Percentiles rank a stretch among this genome's conserved stretches.
phyloP scores from a whole-genome alignment of 2,329 filamentous ascomycete genomes.

The Talaromyces sp. region DNA sequence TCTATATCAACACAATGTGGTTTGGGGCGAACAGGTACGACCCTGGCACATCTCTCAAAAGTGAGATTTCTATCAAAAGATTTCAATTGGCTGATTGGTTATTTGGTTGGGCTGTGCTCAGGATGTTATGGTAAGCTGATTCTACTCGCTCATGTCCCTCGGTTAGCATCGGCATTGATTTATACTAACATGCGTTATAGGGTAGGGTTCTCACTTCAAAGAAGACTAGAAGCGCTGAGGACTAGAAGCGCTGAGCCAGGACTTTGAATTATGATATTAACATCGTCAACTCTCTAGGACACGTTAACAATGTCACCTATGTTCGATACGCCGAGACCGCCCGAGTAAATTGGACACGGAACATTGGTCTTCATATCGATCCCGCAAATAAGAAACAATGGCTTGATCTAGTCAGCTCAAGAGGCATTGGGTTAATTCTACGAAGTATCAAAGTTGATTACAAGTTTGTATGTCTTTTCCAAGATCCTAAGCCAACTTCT shows the following conservation, averaged over 20 bases:
- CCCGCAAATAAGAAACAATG: conserved; percentile 65
- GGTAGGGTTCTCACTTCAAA: conserved; percentile 25
- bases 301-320: conserved; percentile 87
- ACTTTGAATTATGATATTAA: background rate
- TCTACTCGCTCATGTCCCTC: background rate
- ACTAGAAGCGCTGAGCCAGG: too few species aligned
- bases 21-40: conserved; percentile 83
- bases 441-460: conserved; percentile 79
- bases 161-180: background rate
- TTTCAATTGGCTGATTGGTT: background rate
- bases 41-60: background rate
- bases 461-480: conserved; percentile 70
- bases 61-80: background rate
- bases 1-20: conserved; percentile 67
- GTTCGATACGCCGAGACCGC: conserved; percentile 81
- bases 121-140: conserved; percentile 50
- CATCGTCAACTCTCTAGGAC: conserved; percentile 52
- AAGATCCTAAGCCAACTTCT: background rate
- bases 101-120: conserved; percentile 17
- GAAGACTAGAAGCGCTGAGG: too few species aligned
- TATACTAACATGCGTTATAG: conserved; percentile 22
- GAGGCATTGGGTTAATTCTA: conserved; percentile 72
- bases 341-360: conserved; percentile 75
- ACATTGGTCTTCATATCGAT: conserved; percentile 67
- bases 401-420: conserved; percentile 69